A percentile compares a stretch with the other conserved stretches of the same genome.
Conservation (phyloP, 1,284 basidiomycete species). For the Trametes pubescens region DNA sequence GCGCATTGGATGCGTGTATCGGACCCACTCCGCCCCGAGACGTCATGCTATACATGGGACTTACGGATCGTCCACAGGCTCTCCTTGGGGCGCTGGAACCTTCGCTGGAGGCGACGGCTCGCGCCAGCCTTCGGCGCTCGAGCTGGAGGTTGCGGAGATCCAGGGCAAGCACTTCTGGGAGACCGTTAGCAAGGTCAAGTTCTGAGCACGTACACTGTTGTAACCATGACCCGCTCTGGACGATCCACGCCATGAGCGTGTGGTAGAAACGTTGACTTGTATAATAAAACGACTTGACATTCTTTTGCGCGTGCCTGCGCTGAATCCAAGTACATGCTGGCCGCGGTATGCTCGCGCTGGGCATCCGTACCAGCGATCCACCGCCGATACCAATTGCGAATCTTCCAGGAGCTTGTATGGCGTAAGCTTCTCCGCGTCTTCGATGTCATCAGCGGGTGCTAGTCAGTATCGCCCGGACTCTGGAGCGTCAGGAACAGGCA, state of each 20-base stretch:
- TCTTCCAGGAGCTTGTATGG: neutral
- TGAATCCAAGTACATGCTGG: neutral
- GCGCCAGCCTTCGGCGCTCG: constrained; percentile 67
- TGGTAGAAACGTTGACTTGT: constrained; percentile 3
- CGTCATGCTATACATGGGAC: neutral
- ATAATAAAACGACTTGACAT: neutral
- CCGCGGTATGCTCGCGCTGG: neutral
- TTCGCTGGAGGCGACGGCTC: constrained; percentile 70
- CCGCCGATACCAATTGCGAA: neutral
- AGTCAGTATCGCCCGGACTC: neutral
- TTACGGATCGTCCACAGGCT: constrained; percentile 48
- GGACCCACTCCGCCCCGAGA: neutral
- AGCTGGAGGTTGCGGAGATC: constrained; percentile 69
- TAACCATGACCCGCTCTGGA: constrained; percentile 5
- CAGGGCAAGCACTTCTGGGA: constrained; percentile 73
- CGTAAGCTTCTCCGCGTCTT: neutral
- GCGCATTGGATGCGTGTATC: constrained; percentile 5
- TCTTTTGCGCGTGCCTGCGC: neutral
- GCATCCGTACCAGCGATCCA: neutral
- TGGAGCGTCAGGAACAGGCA: neutral
- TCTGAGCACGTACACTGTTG: constrained; percentile 31
- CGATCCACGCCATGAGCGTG: constrained; percentile 8
- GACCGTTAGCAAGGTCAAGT: constrained; percentile 52
- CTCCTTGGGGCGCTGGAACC: constrained; percentile 81
- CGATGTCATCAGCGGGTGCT: neutral